These are phyloP conservation scores for Aureobasidium sp. DNA, from an alignment of 2,329 filamentous ascomycete species.

Conservation along the genomic window DNA sequence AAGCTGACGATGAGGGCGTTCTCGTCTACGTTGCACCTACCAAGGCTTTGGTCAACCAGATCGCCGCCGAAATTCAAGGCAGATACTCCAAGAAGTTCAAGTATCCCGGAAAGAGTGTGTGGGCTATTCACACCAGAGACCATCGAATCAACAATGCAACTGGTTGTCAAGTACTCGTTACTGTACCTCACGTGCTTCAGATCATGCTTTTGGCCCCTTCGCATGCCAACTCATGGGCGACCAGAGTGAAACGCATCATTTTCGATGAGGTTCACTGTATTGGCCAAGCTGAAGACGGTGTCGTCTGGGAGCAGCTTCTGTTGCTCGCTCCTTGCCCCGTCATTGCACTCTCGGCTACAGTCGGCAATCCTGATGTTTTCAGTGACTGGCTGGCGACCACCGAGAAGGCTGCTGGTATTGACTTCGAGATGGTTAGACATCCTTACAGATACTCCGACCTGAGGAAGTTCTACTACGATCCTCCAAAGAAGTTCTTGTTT, in stretches of 20 bases:
- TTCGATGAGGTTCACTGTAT: conserved; percentile 81
- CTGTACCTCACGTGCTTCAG: conserved; percentile 70
- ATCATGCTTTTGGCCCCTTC: conserved; percentile 64
- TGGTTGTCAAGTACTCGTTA: conserved; percentile 69
- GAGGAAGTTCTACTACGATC: conserved; percentile 63
- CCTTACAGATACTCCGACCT: conserved; percentile 67
- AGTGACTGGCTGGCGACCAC: conserved; percentile 59
- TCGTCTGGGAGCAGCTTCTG: conserved; percentile 72
- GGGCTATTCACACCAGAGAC: conserved; percentile 72
- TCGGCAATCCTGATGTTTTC: conserved; percentile 68
- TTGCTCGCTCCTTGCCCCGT: conserved; percentile 69
- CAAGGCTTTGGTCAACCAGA: conserved; percentile 77
- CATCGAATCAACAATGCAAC: conserved; percentile 66
- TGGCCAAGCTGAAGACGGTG: conserved; percentile 65
- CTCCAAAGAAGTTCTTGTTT: conserved; percentile 45
- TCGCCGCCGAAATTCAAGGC: conserved; percentile 70
- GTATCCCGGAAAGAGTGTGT: conserved; percentile 59
- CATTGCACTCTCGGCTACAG: conserved; percentile 71
- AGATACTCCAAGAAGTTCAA: conserved; percentile 62
- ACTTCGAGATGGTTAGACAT: conserved; percentile 63
- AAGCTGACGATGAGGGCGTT: conserved; percentile 60
- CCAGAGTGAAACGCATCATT: conserved; percentile 65
- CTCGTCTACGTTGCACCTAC: conserved; percentile 75
- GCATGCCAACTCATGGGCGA: conserved; percentile 62
- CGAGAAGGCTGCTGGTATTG: conserved; percentile 55